Base-by-base conservation (phyloP, 139 green algal genomes). In the Limnomonas spitsbergensis region DNA sequence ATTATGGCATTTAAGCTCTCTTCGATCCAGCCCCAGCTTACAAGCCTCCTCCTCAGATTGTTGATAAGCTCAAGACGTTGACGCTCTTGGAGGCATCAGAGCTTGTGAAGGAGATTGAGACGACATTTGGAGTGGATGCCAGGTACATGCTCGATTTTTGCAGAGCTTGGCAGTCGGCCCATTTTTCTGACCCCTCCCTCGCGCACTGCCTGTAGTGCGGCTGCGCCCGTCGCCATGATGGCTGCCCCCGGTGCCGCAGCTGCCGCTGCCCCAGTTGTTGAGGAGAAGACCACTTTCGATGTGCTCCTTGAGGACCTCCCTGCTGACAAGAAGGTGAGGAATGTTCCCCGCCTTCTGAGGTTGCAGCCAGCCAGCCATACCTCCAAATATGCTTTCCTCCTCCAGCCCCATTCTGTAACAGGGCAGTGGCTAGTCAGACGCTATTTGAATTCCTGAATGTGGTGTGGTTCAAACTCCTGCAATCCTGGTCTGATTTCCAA, bases 1-100 rank as follows among this genome's bases (percentile, higher is more conserved):
- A 29, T 37, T 9, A 6, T 54, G n/a, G n/a, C n/a, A n/a, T n/a
- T n/a, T n/a, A n/a, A n/a, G n/a, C n/a, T n/a, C n/a, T n/a, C n/a
- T n/a, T n/a, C n/a, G n/a, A n/a, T n/a, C n/a, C n/a, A n/a, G n/a
- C n/a, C n/a, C n/a, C n/a, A n/a, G n/a, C n/a, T n/a, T n/a, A n/a
- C 42, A 27, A 54, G 42, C 42, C 29, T 70, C 29, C 27, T 24
- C 56, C 56, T 38, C 70, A 77, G 70, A 85, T 85, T 80, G 86
- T 92, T n/a, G 88, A 92, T 73, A 89, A 90, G 82, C 82, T 92
- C 27, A 92, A 92, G 86, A 88, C 80, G 35, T 70, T 92, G 69
- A 90, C 88, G 1, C 84, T 92, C 47, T 76, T 92, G 68, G 88
- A 92, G 79, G 88, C 88, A 14, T 83, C 82, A 2, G 88, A 92